These are phyloP conservation scores for Pseudonitzschia pungens DNA, from an alignment of 108 stramenopile species.

Conservation along the genomic window DNA sequence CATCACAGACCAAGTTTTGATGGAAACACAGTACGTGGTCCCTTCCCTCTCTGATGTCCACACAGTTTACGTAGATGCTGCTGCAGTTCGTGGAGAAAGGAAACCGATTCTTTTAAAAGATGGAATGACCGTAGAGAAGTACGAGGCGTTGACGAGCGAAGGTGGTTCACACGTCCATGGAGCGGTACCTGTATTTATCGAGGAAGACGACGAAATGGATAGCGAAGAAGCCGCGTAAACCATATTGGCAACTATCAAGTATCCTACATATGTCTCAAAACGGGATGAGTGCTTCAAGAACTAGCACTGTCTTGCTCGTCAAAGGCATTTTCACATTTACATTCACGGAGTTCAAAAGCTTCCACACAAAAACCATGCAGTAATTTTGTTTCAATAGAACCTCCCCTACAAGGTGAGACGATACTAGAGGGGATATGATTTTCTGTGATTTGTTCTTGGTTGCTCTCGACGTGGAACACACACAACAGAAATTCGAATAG, in stretches of 20 bases:
- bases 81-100: conserved; percentile 82
- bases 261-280: not conserved
- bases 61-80: conserved; percentile 93
- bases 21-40: conserved; percentile 93
- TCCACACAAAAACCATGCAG: not conserved
- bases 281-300: not conserved
- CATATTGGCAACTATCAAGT: not conserved
- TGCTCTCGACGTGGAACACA: too few species aligned
- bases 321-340: not conserved
- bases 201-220: conserved; percentile 45
- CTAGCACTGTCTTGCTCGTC: too few species aligned
- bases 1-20: conserved; percentile 91
- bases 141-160: conserved; percentile 56
- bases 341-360: too few species aligned
- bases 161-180: conserved; percentile 41
- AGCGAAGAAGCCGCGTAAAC: conserved; percentile 56
- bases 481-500: not conserved
- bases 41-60: conserved; percentile 85
- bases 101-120: conserved; percentile 81
- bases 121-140: conserved; percentile 76
- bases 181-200: conserved; percentile 35
- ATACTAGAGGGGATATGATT: not conserved
- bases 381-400: conserved; percentile 7
- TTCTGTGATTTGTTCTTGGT: too few species aligned
- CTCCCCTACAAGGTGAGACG: not conserved